Conservation (phyloP, 805 yeast species). For the Maudiozyma pseudohumilis region DNA sequence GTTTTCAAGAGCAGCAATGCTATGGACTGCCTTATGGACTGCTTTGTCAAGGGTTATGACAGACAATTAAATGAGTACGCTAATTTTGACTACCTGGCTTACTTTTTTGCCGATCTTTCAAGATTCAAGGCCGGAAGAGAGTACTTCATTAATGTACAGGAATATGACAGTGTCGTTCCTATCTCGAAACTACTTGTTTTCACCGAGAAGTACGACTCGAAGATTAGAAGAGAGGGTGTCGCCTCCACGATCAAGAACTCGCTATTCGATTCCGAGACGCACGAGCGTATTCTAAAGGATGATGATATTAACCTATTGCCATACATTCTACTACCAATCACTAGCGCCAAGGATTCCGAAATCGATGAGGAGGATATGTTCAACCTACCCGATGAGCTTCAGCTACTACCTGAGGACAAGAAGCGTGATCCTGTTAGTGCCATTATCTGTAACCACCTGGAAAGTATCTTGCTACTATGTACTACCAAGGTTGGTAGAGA, state of each 20-base stretch:
- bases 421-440: conserved; percentile 61
- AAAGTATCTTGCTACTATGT: conserved; percentile 68
- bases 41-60: conserved; percentile 78
- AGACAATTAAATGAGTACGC: conserved; percentile 62
- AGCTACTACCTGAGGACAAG: conserved; percentile 66
- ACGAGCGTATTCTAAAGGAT: conserved; percentile 48
- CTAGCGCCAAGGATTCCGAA: conserved; percentile 59
- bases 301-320: conserved; percentile 67
- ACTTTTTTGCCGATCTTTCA: conserved; percentile 83
- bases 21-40: conserved; percentile 77
- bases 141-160: conserved; percentile 64
- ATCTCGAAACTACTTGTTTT: conserved; percentile 72
- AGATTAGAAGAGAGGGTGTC: conserved; percentile 80
- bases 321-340: conserved; percentile 70
- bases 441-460: conserved; percentile 63
- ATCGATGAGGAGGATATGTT: conserved; percentile 78
- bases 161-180: conserved; percentile 68
- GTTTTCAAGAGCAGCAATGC: conserved; percentile 49
- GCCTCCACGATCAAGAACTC: conserved; percentile 88
- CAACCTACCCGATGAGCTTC: conserved; percentile 81
- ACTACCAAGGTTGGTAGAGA: conserved; percentile 70
- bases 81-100: conserved; percentile 71
- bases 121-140: conserved; percentile 64
- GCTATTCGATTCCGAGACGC: conserved; percentile 67
- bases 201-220: conserved; percentile 70